These are phyloP conservation scores for Aspergillus diversus DNA, from an alignment of 495 filamentous ascomycete genomes.

Conservation along the genomic window DNA sequence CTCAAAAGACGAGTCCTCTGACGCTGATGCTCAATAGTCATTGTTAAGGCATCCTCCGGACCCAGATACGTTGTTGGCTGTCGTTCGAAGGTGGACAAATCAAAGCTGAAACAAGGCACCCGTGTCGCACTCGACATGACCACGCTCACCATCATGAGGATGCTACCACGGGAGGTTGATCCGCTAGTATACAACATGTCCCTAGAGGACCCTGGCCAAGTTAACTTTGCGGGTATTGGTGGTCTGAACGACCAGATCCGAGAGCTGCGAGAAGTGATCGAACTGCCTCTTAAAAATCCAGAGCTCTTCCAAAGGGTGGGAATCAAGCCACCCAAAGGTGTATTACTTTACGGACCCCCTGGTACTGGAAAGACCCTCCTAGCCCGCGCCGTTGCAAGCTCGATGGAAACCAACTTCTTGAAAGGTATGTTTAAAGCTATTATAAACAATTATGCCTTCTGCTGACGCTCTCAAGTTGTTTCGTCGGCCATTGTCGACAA, in stretches of 20 bases:
- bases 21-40: constrained; percentile 50
- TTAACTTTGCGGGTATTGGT: constrained; percentile 98
- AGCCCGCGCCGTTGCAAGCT: constrained; percentile 94
- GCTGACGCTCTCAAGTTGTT: constrained; percentile 67
- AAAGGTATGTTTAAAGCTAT: constrained; percentile 65
- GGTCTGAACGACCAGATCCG: constrained; percentile 98
- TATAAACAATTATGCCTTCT: constrained; percentile 5
- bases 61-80: constrained; percentile 98
- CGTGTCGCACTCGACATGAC: constrained; percentile 99
- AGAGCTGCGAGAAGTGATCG: constrained; percentile 97
- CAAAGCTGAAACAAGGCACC: constrained; percentile 95
- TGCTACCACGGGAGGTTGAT: constrained; percentile 98
- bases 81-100: constrained; percentile 95
- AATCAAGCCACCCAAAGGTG: constrained; percentile 99
- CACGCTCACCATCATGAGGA: constrained; percentile 99
- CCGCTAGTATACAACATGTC: constrained; percentile 99
- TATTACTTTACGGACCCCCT: constrained; percentile 94
- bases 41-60: constrained; percentile 92
- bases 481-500: constrained; percentile 99
- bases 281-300: constrained; percentile 97
- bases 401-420: constrained; percentile 96
- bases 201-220: constrained; percentile 94
- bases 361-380: constrained; percentile 97
- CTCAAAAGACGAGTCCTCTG: background rate
- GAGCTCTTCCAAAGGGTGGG: constrained; percentile 96